A percentile compares a stretch with the other conserved stretches of the same genome.
These are phyloP conservation scores for Fusarium udum DNA, from an alignment of 2,329 filamentous ascomycete species.

Conservation along the genomic window DNA sequence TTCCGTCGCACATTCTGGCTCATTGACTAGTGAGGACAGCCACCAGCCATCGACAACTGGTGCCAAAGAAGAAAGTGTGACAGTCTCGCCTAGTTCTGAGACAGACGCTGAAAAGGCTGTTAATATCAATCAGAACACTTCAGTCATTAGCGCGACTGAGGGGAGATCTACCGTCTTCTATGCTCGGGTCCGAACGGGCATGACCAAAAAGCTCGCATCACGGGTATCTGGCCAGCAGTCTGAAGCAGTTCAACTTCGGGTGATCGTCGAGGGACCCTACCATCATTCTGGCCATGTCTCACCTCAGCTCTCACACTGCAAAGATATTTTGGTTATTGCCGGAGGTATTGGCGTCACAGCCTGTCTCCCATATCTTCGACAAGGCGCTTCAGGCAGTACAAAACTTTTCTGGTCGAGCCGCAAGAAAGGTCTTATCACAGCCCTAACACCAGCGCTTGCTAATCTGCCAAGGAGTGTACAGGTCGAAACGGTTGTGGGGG, in stretches of 20 bases:
- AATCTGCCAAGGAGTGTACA: conserved; percentile 27
- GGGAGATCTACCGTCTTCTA: conserved; percentile 3
- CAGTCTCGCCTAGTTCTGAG: conserved; percentile 16
- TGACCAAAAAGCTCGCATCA: conserved; percentile 35
- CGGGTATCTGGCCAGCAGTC: neutral
- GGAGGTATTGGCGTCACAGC: conserved; percentile 48
- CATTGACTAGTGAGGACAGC: neutral
- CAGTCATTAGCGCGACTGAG: neutral
- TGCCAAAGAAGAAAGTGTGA: neutral
- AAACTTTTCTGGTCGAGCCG: conserved; percentile 44
- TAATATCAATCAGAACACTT: neutral
- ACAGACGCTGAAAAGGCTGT: neutral
- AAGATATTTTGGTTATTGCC: conserved; percentile 43
- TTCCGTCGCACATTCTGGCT: conserved; percentile 37
- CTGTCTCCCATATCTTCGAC: conserved; percentile 41
- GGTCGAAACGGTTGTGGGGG: conserved; percentile 36
- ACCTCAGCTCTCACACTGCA: conserved; percentile 38
- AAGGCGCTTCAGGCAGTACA: conserved; percentile 7
- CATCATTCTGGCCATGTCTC: conserved; percentile 37
- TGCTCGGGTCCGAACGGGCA: conserved; percentile 37
- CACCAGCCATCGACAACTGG: neutral
- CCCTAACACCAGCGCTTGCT: conserved; percentile 24
- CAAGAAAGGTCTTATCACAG: conserved; percentile 23
- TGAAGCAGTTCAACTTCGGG: conserved; percentile 26
- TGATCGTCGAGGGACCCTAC: conserved; percentile 43